A percentile compares a stretch with the other conserved stretches of the same genome.
Evolutionary conservation across 1,284 basidiomycete species (phyloP).

Genomic region (Ustilago vetiveriae): DNA sequence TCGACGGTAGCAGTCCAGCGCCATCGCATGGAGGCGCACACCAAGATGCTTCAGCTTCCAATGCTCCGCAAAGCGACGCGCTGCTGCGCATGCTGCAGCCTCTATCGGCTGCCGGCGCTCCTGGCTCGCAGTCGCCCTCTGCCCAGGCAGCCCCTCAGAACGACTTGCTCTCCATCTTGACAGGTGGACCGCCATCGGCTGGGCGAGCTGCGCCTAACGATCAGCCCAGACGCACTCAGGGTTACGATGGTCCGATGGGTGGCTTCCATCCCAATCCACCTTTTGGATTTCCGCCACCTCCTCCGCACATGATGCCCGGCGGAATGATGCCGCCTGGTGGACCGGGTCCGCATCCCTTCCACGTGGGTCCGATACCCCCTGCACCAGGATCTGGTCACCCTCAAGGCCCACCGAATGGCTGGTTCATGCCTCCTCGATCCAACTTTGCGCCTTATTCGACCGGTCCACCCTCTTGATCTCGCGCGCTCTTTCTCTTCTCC

Average conservation of each 20-base stretch:
- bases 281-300: slow-evolving; percentile 37
- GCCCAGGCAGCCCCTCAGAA: slow-evolving; percentile 30
- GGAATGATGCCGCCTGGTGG: slow-evolving; percentile 36
- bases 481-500: background rate
- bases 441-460: slow-evolving; percentile 42
- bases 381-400: slow-evolving; percentile 14
- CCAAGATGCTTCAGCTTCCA: slow-evolving; percentile 12
- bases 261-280: slow-evolving; percentile 21
- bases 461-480: slow-evolving; percentile 22
- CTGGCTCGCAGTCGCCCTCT: slow-evolving; percentile 13
- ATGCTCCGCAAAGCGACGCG: slow-evolving; percentile 28
- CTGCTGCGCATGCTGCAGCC: slow-evolving; percentile 40
- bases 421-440: slow-evolving; percentile 28
- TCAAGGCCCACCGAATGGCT: slow-evolving; percentile 18
- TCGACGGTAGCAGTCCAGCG: slow-evolving; percentile 17
- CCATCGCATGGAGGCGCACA: slow-evolving; percentile 6
- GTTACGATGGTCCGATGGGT: slow-evolving; percentile 18
- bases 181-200: slow-evolving; percentile 20
- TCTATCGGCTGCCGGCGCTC: slow-evolving; percentile 3
- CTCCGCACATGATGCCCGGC: slow-evolving; percentile 33
- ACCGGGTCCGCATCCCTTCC: slow-evolving; percentile 23
- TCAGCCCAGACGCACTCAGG: slow-evolving; percentile 16
- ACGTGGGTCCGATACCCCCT: slow-evolving; percentile 29
- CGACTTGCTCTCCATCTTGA: slow-evolving; percentile 45
- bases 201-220: slow-evolving; percentile 10